Percentiles rank a stretch among this genome's conserved stretches.
Conservation (phyloP, 768 basidiomycete species). For the Trametes cinnabarina region DNA sequence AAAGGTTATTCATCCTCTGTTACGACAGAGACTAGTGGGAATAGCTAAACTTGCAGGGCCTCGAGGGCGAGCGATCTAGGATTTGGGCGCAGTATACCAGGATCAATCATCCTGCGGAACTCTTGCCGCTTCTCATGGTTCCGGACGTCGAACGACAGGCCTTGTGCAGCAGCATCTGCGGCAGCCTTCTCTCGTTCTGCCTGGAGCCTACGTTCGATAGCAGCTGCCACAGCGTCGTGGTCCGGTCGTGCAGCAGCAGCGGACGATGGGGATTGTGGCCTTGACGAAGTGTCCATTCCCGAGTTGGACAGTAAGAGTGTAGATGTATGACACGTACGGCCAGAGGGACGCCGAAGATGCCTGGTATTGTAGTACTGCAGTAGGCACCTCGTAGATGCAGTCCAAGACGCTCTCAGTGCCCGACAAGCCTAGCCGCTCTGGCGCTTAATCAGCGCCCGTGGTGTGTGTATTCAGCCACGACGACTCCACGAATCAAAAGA, state of each 20-base stretch:
- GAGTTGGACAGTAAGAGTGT: neutral
- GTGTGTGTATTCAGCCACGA: no score
- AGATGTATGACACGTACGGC: neutral
- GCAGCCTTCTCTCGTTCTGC: conserved; percentile 19
- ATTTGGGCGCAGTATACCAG: conserved; percentile 74
- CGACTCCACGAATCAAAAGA: no score
- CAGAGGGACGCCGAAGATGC: neutral
- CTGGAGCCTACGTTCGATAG: conserved; percentile 29
- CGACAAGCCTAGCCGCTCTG: neutral
- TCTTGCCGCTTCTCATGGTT: conserved; percentile 68
- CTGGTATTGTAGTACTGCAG: conserved; percentile 3
- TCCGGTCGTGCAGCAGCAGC: conserved; percentile 19
- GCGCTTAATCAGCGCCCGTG: neutral
- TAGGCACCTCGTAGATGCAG: neutral
- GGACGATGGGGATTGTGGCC: neutral
- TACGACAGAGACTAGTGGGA: neutral
- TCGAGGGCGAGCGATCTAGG: conserved; percentile 55
- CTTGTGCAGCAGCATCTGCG: conserved; percentile 1
- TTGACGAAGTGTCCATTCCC: neutral
- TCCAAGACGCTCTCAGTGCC: neutral
- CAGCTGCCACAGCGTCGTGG: conserved; percentile 27
- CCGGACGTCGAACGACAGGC: conserved; percentile 30
- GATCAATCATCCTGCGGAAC: conserved; percentile 76
- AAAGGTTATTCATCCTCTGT: conserved; percentile 4
- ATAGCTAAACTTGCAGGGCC: conserved; percentile 56